Base-by-base conservation (phyloP, 495 filamentous ascomycete species). In the Bryoglossum gracile region DNA sequence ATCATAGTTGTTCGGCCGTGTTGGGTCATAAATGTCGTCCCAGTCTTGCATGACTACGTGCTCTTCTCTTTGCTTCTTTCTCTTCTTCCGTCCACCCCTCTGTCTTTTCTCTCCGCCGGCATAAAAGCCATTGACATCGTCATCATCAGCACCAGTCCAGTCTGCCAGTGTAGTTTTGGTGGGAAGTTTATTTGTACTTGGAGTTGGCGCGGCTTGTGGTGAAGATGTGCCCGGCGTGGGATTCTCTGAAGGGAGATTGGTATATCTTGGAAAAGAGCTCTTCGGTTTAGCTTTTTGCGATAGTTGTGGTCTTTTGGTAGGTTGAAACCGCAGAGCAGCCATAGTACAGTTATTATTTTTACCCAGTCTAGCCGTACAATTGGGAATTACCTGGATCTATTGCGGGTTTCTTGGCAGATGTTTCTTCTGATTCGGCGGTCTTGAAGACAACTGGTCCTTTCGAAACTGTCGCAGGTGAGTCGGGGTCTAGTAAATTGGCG, bases 1-100 rank as follows among this genome's bases (percentile, higher is more conserved):
- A 38, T 89, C 82, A 49, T 91, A 89, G 46, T 79, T 87, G 33
- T 89, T 95, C 1, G 91, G 91, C 17, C 84, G 67, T 2, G 83
- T 74, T 0, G 88, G 86, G 57, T 95, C 91, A 58, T 95, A 97
- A 36, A 90, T 80, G 61, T 94, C 90, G 60, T 95, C 87, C 91
- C 90, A 96, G 59, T 95, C 82, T 34, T 86, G 85, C 42, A 79
- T 69, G 30, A 72, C 56, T 34, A 68, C 75, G 5, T 74, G 64
- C 32, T 77, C 70, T 19, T 86, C 81, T 30, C 73, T 70, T 55
- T 80, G 79, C 73, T 91, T 56, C 73, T 89, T 92, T 62, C 86
- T 80, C 69, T 90, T 90, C 67, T 89, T 91, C 24, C 72, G 65
- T n/a, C 87, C 87, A 33, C 87, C 87, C 45, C 89, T 81, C 56